Percentiles rank a stretch among this genome's conserved stretches.
phyloP scores from a whole-genome alignment of 1,284 basidiomycete genomes.

The Ustilago crameri region DNA sequence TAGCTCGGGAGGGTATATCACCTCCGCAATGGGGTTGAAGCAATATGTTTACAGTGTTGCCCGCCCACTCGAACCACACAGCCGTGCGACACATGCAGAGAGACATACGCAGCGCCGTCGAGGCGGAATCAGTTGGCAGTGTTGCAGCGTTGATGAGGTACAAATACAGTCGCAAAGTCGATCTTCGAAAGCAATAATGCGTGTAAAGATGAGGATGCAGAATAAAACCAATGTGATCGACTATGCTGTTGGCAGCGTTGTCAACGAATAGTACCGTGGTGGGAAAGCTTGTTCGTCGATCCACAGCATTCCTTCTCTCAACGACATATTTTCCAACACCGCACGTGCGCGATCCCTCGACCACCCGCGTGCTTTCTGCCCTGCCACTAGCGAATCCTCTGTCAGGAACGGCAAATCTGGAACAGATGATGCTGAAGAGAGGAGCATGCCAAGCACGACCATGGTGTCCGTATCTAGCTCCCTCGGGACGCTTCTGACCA shows the following conservation, averaged over 20 bases:
- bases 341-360: slow-evolving; percentile 78
- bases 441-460: slow-evolving; percentile 65
- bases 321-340: slow-evolving; percentile 87
- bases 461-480: slow-evolving; percentile 69
- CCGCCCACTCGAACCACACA: no score
- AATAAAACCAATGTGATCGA: no score
- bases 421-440: slow-evolving; percentile 68
- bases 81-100: no score
- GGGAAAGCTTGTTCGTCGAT: slow-evolving; percentile 81
- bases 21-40: no score
- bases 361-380: slow-evolving; percentile 78
- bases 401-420: slow-evolving; percentile 67
- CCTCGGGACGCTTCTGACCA: slow-evolving; percentile 68
- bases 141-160: no score
- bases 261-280: slow-evolving; percentile 52
- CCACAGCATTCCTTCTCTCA: slow-evolving; percentile 93
- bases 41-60: no score
- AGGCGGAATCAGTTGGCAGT: no score
- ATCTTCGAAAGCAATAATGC: no score
- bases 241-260: slow-evolving; percentile 18
- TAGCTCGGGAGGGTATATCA: no score
- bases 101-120: no score
- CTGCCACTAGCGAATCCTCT: slow-evolving; percentile 75
- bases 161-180: no score
- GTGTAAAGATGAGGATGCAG: no score